Base-by-base conservation (phyloP, 2,329 filamentous ascomycete species). In the Ascochyta viciae-villosae region DNA sequence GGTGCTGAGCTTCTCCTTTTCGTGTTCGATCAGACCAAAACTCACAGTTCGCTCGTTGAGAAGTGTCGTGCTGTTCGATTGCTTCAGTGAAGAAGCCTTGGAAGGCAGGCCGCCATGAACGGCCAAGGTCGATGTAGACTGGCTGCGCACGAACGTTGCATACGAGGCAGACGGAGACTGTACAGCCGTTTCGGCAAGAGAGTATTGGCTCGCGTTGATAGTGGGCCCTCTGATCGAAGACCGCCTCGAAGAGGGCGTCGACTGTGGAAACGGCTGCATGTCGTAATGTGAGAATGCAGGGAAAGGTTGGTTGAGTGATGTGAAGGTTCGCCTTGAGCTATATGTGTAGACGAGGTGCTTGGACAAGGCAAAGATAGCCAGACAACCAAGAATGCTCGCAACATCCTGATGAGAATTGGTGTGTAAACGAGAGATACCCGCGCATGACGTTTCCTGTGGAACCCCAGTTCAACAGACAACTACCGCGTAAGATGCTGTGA, bases 331-430 rank as follows among this genome's bases (percentile, higher is more conserved):
- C 35, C 19, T 39, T 43, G 29, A 51, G 38, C 47, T 56, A 56
- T 56, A 51, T 56, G 53, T 51, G 29, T 10, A 9, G 29, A 23
- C 37, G 15, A 50, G n/a, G 22, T 15, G n/a, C 7, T 33, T 47
- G 10, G 13, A 26, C 26, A 19, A 40, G 29, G 26, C n/a, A 48
- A 38, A 27, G 24, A 47, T 56, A 56, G 53, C 48, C 43, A 24
- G 42, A 55, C 53, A 50, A 56, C 53, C 24, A 56, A 56, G 53
- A 56, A 56, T 56, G 53, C 41, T 55, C 53, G 24, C 13, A 16
- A 42, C 29, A 16, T 24, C 47, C 50, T 55, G 46, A 37, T 46
- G 29, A 42, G 8, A 37, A 35, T 37, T 42, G 42, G 48, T 29
- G 37, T 37, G 31, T 33, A 22, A 13, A 24, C 38, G 23, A 27